These are phyloP conservation scores for Pilatotrama ljubarskyi DNA, from an alignment of 768 basidiomycete species.

Conservation along the genomic window DNA sequence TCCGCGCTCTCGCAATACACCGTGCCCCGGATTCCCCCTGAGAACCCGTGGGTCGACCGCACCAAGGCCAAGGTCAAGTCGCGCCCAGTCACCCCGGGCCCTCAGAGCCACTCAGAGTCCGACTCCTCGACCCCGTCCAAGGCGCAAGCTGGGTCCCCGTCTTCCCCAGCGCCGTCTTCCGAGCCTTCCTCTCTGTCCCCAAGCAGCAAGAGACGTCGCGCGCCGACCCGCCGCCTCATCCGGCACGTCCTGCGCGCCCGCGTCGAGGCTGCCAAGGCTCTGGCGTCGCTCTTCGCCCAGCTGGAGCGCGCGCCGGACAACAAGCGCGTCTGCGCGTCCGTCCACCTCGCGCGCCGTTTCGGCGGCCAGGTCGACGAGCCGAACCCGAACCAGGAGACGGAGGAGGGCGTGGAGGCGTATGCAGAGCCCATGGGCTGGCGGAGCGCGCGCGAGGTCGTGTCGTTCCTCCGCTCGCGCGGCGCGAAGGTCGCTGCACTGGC, in stretches of 20 bases:
- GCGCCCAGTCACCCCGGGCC: slow-evolving; percentile 25
- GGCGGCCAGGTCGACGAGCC: slow-evolving; percentile 40
- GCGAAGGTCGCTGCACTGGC: slow-evolving; percentile 63
- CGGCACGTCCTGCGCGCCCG: slow-evolving; percentile 87
- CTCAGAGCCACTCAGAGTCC: not conserved
- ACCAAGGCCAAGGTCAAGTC: slow-evolving; percentile 33
- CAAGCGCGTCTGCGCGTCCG: slow-evolving; percentile 47
- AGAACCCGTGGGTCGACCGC: slow-evolving; percentile 70
- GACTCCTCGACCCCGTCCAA: slow-evolving; percentile 16
- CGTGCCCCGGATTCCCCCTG: slow-evolving; percentile 61
- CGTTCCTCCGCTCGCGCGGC: slow-evolving; percentile 67
- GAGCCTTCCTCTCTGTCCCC: slow-evolving; percentile 16
- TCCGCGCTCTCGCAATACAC: slow-evolving; percentile 74
- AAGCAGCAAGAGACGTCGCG: slow-evolving; percentile 37
- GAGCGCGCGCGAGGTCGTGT: slow-evolving; percentile 67
- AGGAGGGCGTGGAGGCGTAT: slow-evolving; percentile 17
- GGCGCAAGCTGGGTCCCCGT: slow-evolving; percentile 10
- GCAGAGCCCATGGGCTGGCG: slow-evolving; percentile 51
- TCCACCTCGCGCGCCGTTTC: slow-evolving; percentile 49
- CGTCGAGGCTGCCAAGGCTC: slow-evolving; percentile 75
- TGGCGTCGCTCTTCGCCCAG: slow-evolving; percentile 71
- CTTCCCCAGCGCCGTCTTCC: slow-evolving; percentile 26
- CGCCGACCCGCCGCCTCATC: slow-evolving; percentile 81
- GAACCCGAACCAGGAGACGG: slow-evolving; percentile 27
- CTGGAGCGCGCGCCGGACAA: slow-evolving; percentile 46